Base-by-base conservation (phyloP, 2,329 filamentous ascomycete species). In the Colletotrichum eremochloae region DNA sequence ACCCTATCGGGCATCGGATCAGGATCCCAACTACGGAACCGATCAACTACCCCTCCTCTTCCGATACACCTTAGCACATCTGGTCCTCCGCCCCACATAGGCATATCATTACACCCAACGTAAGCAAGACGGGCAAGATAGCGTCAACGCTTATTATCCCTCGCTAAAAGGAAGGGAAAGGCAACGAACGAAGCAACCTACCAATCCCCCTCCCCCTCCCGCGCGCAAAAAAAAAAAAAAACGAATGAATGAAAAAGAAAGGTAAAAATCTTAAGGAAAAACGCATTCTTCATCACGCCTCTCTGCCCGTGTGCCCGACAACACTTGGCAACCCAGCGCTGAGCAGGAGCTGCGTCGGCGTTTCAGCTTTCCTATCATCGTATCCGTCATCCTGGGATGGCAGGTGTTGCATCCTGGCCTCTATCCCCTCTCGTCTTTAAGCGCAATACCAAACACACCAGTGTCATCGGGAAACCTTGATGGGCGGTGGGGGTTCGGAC, bases 321-420 rank as follows among this genome's bases (percentile, higher is more conserved):
- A 50, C 62, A 55, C 29, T 52, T 38, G 38, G 48, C 40, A 46
- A 61, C 46, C 38, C 62, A 53, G 15, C 42, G 18, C 50, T 48
- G 36, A 33, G 42, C n/a, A 40, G 33, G 18, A 20, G 18, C 42
- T 15, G 24, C 31, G 12, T 40, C 64, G 33, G 57, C 38, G 68
- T 71, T 63, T 68, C 65, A 68, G 29, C 40, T 63, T 18, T n/a
- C 33, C n/a, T 46, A 64, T 58, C 68, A 63, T 63, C 58, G 68
- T 53, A 58, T 63, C 58, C 65, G n/a, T 24, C 20, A 63, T 55
- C 56, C 68, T 71, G 68, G 68, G 68, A 71, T 71, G 68, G 65
- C 58, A 71, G 67, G 52, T 71, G 64, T 71, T 58, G 50, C 44
- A 38, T 24, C 40, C 8, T 52, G 33, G 14, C n/a, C 9, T 44